These are phyloP conservation scores for Penicillium sp. DNA, from an alignment of 2,329 filamentous ascomycete genomes.

Conservation along the genomic window DNA sequence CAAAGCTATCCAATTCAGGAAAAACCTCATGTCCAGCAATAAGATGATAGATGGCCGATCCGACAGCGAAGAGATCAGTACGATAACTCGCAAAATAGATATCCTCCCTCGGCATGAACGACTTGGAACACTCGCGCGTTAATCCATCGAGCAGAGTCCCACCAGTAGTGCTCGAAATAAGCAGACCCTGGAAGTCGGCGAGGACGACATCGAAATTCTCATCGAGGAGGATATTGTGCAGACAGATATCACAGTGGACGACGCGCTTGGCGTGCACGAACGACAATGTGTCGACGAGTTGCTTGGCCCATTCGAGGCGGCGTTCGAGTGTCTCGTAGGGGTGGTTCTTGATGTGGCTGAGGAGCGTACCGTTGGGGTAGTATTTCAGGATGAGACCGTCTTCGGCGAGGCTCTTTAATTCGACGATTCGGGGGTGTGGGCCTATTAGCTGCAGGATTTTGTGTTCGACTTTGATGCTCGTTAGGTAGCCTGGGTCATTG, in stretches of 20 bases:
- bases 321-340: background rate
- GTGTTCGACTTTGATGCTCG: slow-evolving; percentile 8
- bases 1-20: slow-evolving; percentile 9
- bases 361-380: slow-evolving; percentile 12
- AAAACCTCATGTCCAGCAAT: slow-evolving; percentile 18
- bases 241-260: slow-evolving; percentile 6
- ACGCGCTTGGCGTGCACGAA: slow-evolving; percentile 13
- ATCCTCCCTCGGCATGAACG: slow-evolving; percentile 11
- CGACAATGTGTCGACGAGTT: slow-evolving; percentile 18
- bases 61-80: slow-evolving; percentile 24
- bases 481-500: background rate
- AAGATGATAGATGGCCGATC: slow-evolving; percentile 22
- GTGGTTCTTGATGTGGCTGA: slow-evolving; percentile 5
- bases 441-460: slow-evolving; percentile 10
- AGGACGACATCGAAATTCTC: slow-evolving; percentile 11
- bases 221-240: slow-evolving; percentile 10
- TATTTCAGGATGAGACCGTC: slow-evolving; percentile 13
- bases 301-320: slow-evolving; percentile 19
- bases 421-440: slow-evolving; percentile 12
- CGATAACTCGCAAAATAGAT: slow-evolving; percentile 4
- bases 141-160: slow-evolving; percentile 15
- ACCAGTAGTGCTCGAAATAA: slow-evolving; percentile 5
- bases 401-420: slow-evolving; percentile 7
- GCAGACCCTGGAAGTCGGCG: slow-evolving; percentile 18
- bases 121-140: slow-evolving; percentile 13